Evolutionary conservation across 1,284 basidiomycete genomes (phyloP).

Genomic region (Malassezia brasiliensis): DNA sequence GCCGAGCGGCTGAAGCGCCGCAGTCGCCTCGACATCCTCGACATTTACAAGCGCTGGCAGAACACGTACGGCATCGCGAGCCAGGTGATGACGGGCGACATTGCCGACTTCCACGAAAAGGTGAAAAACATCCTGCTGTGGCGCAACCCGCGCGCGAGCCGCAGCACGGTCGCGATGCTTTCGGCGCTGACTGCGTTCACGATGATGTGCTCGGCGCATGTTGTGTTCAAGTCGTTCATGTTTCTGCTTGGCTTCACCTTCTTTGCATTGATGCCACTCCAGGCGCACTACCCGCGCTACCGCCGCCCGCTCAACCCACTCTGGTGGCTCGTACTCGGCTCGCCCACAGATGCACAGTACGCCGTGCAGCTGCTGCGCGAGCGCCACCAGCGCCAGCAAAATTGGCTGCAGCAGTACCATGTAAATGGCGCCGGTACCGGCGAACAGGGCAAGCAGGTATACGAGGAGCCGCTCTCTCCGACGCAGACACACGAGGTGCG

Average conservation of each 20-base stretch:
- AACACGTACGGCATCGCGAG: slow-evolving; percentile 30
- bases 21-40: slow-evolving; percentile 42
- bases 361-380: slow-evolving; percentile 41
- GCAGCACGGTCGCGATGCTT: slow-evolving; percentile 32
- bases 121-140: slow-evolving; percentile 45
- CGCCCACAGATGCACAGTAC: slow-evolving; percentile 45
- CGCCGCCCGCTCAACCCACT: slow-evolving; percentile 41
- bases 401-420: slow-evolving; percentile 1
- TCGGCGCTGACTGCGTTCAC: slow-evolving; percentile 28
- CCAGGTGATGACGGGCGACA: slow-evolving; percentile 32
- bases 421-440: background rate
- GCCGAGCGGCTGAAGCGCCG: slow-evolving; percentile 38
- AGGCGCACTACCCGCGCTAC: slow-evolving; percentile 45
- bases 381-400: slow-evolving; percentile 22
- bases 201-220: slow-evolving; percentile 31
- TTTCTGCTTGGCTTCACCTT: slow-evolving; percentile 39
- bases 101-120: slow-evolving; percentile 47
- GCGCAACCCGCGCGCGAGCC: slow-evolving; percentile 38
- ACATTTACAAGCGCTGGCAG: slow-evolving; percentile 42
- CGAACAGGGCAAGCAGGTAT: background rate
- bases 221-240: slow-evolving; percentile 31
- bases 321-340: slow-evolving; percentile 46
- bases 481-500: background rate
- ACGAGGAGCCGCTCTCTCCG: background rate
- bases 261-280: slow-evolving; percentile 40